Evolutionary conservation across 371 early-diverging fungal genomes (phyloP).

Genomic region (Haplosporangium sp.): DNA sequence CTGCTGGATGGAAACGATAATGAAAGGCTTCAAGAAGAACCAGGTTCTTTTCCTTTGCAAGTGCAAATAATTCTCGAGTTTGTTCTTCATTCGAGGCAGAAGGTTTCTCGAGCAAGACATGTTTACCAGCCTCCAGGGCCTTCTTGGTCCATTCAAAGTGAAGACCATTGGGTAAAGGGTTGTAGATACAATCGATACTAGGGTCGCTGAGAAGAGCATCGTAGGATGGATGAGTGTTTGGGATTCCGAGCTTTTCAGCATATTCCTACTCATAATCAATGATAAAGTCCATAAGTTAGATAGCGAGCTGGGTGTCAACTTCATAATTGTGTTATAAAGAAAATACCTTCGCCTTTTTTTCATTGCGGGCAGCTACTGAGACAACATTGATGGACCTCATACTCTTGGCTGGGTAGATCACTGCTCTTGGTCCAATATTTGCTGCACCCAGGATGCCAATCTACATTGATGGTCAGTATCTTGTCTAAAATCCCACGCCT

Average conservation of each 20-base stretch:
- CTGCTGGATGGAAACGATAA: slow-evolving; percentile 59
- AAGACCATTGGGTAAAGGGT: slow-evolving; percentile 61
- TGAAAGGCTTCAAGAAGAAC: slow-evolving; percentile 64
- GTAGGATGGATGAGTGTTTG: slow-evolving; percentile 57
- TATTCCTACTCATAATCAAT: slow-evolving; percentile 1
- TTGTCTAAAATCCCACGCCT: no score
- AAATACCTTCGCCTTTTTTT: slow-evolving; percentile 4
- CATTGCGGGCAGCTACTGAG: slow-evolving; percentile 59
- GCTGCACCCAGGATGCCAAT: slow-evolving; percentile 9
- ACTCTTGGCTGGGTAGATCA: slow-evolving; percentile 48
- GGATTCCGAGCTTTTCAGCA: slow-evolving; percentile 37
- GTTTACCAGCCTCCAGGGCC: slow-evolving; percentile 56
- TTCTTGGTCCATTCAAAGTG: slow-evolving; percentile 60
- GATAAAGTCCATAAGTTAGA: no score
- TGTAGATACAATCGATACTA: slow-evolving; percentile 62
- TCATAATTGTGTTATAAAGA: no score
- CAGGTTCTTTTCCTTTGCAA: slow-evolving; percentile 43
- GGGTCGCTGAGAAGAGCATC: slow-evolving; percentile 58
- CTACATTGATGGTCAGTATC: not conserved
- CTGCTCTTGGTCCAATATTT: slow-evolving; percentile 56
- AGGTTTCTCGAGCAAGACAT: slow-evolving; percentile 61
- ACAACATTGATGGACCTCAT: slow-evolving; percentile 37
- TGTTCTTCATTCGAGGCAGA: slow-evolving; percentile 54
- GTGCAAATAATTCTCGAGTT: slow-evolving; percentile 34
- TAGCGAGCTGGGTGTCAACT: no score